These are phyloP conservation scores for Babesia divergens DNA, from an alignment of 169 alveolate species.

Conservation along the genomic window DNA sequence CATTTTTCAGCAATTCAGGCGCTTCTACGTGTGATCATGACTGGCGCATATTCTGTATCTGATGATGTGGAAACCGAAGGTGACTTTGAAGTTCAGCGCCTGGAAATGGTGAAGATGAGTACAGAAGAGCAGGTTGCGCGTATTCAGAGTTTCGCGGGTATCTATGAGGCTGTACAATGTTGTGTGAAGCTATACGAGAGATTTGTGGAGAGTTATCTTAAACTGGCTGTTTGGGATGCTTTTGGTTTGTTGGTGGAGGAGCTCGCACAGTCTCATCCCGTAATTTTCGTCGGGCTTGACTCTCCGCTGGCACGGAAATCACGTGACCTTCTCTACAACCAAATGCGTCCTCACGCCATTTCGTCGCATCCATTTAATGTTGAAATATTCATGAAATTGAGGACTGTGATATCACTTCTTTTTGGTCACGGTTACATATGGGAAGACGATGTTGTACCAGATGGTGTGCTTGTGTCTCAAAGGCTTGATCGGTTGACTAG, in stretches of 20 bases:
- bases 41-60: background rate
- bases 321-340: slow-evolving; percentile 24
- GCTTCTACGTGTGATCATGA: slow-evolving; percentile 9
- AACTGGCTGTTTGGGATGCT: slow-evolving; percentile 41
- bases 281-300: slow-evolving; percentile 26
- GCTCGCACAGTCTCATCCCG: slow-evolving; percentile 35
- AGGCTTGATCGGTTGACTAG: slow-evolving; percentile 12
- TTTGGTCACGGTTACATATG: slow-evolving; percentile 37
- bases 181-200: slow-evolving; percentile 7
- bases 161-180: slow-evolving; percentile 33
- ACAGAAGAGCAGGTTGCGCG: background rate
- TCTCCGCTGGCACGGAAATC: background rate
- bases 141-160: slow-evolving; percentile 10
- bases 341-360: slow-evolving; percentile 19
- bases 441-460: slow-evolving; percentile 50
- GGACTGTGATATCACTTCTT: slow-evolving; percentile 13
- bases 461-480: slow-evolving; percentile 10
- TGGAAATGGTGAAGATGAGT: slow-evolving; percentile 3
- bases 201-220: slow-evolving; percentile 4
- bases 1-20: slow-evolving; percentile 46
- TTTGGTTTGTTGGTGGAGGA: slow-evolving; percentile 31
- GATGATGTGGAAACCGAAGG: background rate
- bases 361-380: slow-evolving; percentile 17
- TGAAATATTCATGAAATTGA: slow-evolving; percentile 18
- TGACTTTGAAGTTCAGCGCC: background rate